Conservation (phyloP, 2,329 filamentous ascomycete species). For the Penicillium griseofulvum region DNA sequence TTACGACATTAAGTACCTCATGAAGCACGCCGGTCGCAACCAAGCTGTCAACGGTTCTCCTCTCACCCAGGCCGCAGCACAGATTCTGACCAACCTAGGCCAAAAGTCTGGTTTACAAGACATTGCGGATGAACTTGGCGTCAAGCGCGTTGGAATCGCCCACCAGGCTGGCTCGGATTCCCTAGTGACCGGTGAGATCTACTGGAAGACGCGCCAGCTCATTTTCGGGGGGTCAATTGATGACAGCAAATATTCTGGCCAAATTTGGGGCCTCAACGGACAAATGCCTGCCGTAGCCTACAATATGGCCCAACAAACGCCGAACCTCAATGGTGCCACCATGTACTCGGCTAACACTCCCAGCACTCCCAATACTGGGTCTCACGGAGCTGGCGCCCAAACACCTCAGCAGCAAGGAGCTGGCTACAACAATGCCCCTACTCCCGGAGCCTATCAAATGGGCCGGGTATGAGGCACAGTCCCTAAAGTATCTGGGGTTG, state of each 20-base stretch:
- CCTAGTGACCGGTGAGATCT: conserved; percentile 87
- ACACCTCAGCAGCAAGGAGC: conserved; percentile 51
- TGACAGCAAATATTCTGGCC: conserved; percentile 74
- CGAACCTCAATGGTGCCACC: conserved; percentile 54
- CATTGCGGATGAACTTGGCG: conserved; percentile 87
- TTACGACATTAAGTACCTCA: conserved; percentile 95
- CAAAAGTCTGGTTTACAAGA: conserved; percentile 90
- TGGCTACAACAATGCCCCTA: conserved; percentile 65
- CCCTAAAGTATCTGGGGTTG: conserved; percentile 11
- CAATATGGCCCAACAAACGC: conserved; percentile 50
- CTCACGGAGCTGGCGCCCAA: conserved; percentile 49
- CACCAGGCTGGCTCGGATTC: conserved; percentile 95
- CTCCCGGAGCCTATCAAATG: conserved; percentile 69
- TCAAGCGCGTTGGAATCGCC: conserved; percentile 80
- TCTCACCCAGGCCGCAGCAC: conserved; percentile 62
- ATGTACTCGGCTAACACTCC: conserved; percentile 55
- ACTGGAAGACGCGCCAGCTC: conserved; percentile 86
- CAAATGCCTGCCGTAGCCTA: conserved; percentile 58
- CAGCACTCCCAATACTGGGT: conserved; percentile 65
- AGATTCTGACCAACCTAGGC: conserved; percentile 80
- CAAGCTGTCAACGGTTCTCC: conserved; percentile 64
- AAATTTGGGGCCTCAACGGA: conserved; percentile 88
- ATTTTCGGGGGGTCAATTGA: conserved; percentile 82
- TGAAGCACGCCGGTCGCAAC: conserved; percentile 79
- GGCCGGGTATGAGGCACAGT: conserved; percentile 28